Percentiles rank a stretch among this genome's conserved stretches.
phyloP scores from a whole-genome alignment of 1,284 basidiomycete genomes.

The Pterulicium gracile region DNA sequence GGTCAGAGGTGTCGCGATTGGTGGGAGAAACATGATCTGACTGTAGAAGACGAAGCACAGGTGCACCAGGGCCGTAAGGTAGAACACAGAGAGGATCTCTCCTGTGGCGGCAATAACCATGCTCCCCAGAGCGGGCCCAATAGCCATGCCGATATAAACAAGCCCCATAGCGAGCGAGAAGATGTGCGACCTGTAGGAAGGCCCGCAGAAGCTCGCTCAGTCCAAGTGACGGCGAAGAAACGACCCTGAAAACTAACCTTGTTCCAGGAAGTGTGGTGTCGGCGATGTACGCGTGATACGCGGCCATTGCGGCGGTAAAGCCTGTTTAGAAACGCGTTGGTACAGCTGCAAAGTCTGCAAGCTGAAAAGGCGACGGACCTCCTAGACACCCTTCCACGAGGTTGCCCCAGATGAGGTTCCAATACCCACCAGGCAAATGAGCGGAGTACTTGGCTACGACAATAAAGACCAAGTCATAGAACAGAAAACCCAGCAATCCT shows the following conservation, averaged over 20 bases:
- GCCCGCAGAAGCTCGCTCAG: too few relatives aligned
- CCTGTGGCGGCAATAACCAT: conserved; percentile 51
- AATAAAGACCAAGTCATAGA: conserved; percentile 60
- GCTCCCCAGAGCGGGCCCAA: conserved; percentile 67
- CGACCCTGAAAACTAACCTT: conserved; percentile 30
- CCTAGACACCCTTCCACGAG: conserved; percentile 71
- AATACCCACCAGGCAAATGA: conserved; percentile 68
- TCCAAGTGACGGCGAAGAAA: too few relatives aligned
- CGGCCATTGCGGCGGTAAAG: conserved; percentile 34
- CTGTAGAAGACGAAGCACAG: conserved; percentile 68
- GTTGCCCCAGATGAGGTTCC: conserved; percentile 70
- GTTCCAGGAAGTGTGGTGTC: conserved; percentile 41
- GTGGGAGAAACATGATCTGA: conserved; percentile 15
- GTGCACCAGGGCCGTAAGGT: conserved; percentile 9
- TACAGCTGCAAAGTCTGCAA: conserved; percentile 1
- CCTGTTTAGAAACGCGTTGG: conserved; percentile 24
- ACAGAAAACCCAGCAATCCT: conserved; percentile 50
- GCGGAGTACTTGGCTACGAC: conserved; percentile 50
- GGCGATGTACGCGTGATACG: conserved; percentile 51
- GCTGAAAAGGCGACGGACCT: conserved; percentile 32
- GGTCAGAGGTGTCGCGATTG: conserved; percentile 24
- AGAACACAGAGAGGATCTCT: conserved; percentile 6
- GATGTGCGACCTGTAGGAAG: conserved; percentile 34
- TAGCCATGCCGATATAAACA: conserved; percentile 52
- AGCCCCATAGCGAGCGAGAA: conserved; percentile 58